phyloP scores from a whole-genome alignment of 2,329 filamentous ascomycete species.

The Verticillium klebahnii region DNA sequence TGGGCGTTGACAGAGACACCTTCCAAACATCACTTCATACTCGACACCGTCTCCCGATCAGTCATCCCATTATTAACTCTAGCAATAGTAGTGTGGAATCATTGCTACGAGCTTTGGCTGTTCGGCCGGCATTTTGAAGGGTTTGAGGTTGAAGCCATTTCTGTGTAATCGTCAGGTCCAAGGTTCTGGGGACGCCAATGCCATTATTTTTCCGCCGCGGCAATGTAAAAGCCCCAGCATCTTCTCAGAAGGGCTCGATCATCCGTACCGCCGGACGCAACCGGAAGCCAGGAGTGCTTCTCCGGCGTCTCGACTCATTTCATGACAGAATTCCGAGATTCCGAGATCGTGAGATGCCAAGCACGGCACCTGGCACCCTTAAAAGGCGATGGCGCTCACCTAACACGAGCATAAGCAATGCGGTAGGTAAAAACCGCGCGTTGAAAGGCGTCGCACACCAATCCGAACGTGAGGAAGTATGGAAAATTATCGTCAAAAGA shows the following conservation, averaged over 20 bases:
- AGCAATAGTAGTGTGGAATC: too few relatives aligned
- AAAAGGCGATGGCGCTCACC: neutral
- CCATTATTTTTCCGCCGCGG: too few relatives aligned
- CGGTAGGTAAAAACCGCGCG: neutral
- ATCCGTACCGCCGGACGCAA: neutral
- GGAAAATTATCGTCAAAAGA: neutral
- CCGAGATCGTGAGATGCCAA: neutral
- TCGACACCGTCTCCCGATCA: too few relatives aligned
- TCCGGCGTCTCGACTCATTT: neutral
- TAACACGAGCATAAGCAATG: neutral
- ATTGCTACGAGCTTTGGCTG: too few relatives aligned
- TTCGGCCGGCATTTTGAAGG: too few relatives aligned
- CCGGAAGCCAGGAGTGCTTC: neutral
- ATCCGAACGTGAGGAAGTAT: neutral
- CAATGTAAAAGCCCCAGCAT: too few relatives aligned
- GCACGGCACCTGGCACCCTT: neutral
- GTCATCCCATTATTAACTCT: too few relatives aligned
- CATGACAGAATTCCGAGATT: neutral
- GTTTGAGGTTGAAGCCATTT: too few relatives aligned
- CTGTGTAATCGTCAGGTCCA: too few relatives aligned
- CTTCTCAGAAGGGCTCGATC: neutral
- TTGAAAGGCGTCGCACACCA: neutral
- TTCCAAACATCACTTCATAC: too few relatives aligned
- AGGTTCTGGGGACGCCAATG: too few relatives aligned
- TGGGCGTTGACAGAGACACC: too few relatives aligned